Percentiles rank a stretch among this genome's conserved stretches.
Evolutionary conservation across 176 grass and related monocot genomes (phyloP).

Genomic region (Phragmites australis): DNA sequence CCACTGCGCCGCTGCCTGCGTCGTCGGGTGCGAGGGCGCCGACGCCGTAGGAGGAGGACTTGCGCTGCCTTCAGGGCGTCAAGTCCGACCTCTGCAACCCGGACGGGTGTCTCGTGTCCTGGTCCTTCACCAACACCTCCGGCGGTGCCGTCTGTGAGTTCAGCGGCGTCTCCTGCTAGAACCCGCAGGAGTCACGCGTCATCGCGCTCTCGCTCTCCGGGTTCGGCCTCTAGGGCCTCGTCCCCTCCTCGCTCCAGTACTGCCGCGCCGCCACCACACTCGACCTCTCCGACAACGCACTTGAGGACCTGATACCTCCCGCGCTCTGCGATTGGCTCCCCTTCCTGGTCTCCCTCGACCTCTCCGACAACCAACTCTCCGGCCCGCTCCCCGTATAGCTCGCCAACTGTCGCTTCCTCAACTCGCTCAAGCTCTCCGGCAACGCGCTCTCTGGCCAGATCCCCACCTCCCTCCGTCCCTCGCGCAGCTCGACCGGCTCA

Average conservation of each 20-base stretch:
- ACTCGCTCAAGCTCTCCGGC: constrained; percentile 57
- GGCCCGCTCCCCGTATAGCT: constrained; percentile 71
- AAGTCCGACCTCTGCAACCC: constrained; percentile 35
- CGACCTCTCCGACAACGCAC: constrained; percentile 68
- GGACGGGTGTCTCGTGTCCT: constrained; percentile 2
- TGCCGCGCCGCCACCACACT: constrained; percentile 59
- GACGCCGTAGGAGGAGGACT: constrained; percentile 57
- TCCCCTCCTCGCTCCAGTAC: constrained; percentile 68
- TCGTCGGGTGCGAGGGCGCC: background rate
- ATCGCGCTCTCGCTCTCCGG: constrained; percentile 51
- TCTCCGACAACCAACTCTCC: constrained; percentile 60
- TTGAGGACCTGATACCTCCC: constrained; percentile 43
- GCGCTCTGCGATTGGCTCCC: constrained; percentile 85
- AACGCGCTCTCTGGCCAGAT: constrained; percentile 69
- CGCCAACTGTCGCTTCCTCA: constrained; percentile 75
- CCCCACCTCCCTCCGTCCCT: constrained; percentile 75
- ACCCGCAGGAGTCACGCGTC: constrained; percentile 75
- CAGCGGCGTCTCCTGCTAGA: constrained; percentile 67
- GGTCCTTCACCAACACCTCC: constrained; percentile 63
- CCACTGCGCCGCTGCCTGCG: constrained; percentile 22
- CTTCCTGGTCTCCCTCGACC: constrained; percentile 65
- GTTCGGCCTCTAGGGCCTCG: constrained; percentile 54
- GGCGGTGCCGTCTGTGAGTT: constrained; percentile 55
- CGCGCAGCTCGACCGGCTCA: constrained; percentile 63
- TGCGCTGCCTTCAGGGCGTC: constrained; percentile 61